Conservation (phyloP, 768 basidiomycete species). For the Tricholoma furcatifolium region DNA sequence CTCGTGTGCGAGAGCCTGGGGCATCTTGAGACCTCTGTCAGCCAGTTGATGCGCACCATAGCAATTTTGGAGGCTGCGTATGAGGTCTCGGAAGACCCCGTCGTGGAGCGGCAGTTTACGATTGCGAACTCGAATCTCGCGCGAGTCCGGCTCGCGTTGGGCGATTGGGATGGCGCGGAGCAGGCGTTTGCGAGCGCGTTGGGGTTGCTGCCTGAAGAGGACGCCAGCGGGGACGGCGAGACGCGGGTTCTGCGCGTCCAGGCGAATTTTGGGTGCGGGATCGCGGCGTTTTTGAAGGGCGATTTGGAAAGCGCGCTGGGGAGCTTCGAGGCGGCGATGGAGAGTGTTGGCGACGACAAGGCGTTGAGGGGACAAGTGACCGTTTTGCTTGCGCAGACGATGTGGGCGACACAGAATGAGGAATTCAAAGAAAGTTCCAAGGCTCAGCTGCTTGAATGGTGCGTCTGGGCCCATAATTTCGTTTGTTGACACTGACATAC, state of each 20-base stretch:
- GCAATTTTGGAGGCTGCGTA: constrained; percentile 80
- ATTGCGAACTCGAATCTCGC: constrained; percentile 83
- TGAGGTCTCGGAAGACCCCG: constrained; percentile 81
- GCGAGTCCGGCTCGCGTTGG: constrained; percentile 63
- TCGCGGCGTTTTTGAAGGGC: constrained; percentile 67
- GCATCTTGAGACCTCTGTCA: constrained; percentile 58
- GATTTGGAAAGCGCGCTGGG: constrained; percentile 62
- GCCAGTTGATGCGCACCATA: constrained; percentile 61
- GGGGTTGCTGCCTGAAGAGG: constrained; percentile 62
- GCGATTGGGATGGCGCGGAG: constrained; percentile 58
- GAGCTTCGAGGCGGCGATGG: constrained; percentile 66
- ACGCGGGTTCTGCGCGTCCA: constrained; percentile 53
- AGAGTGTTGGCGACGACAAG: constrained; percentile 46
- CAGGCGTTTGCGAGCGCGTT: constrained; percentile 72
- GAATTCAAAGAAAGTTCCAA: constrained; percentile 80
- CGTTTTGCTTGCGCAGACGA: constrained; percentile 77
- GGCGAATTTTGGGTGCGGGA: constrained; percentile 66
- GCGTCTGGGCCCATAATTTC: constrained; percentile 18
- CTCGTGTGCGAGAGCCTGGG: constrained; percentile 85
- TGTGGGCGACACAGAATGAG: constrained; percentile 80
- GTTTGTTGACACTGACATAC: constrained; percentile 2
- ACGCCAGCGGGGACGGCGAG: constrained; percentile 27
- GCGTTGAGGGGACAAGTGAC: constrained; percentile 63
- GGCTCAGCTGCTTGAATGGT: constrained; percentile 81
- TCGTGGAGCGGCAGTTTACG: constrained; percentile 75